Base-by-base conservation (phyloP, 495 filamentous ascomycete species). In the Xylaria venustula region DNA sequence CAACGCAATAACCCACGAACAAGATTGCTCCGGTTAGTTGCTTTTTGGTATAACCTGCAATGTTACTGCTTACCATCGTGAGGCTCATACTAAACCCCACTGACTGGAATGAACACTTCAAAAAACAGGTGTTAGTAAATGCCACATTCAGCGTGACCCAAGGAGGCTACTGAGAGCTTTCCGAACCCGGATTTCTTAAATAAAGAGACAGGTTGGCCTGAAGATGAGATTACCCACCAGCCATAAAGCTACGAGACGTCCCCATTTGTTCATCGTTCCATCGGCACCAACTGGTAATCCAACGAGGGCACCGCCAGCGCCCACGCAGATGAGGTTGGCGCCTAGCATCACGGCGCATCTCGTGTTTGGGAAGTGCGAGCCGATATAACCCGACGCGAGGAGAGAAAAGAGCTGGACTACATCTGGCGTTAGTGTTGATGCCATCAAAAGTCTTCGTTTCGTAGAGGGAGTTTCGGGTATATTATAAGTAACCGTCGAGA, bases 1-100 rank as follows among this genome's bases (percentile, higher is more conserved):
- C 82, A n/a, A 83, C 70, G 54, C 80, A 85, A 61, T 84, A 86
- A 2, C 77, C 79, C 22, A 77, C 74, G 58, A 83, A 85, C 11
- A 85, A 50, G 22, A 77, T 65, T 3, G 81, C 81, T 22, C 76
- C 77, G 0, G 82, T 85, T 4, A 83, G 66, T 55, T 78, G 77
- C 61, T 85, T 85, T 71, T 85, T 85, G 0, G 81, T 85, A 51
- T 81, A 83, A 2, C 82, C 82, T 0, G 81, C 81, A 40, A 85
- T 75, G 60, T 85, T 85, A 5, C 71, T 70, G 51, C 71, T 73
- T 11, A 73, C 71, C 67, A 73, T 70, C 2, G 71, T 71, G 71
- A 81, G 51, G 61, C 69, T 74, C 48, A 79, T 67, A 41, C 70
- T 74, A 57, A 79, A 79, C 0, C 78, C 78, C 5, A 79, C 65